Evolutionary conservation across 257 asterid genomes (phyloP).

Genomic region (Nicotiana benthamiana): DNA sequence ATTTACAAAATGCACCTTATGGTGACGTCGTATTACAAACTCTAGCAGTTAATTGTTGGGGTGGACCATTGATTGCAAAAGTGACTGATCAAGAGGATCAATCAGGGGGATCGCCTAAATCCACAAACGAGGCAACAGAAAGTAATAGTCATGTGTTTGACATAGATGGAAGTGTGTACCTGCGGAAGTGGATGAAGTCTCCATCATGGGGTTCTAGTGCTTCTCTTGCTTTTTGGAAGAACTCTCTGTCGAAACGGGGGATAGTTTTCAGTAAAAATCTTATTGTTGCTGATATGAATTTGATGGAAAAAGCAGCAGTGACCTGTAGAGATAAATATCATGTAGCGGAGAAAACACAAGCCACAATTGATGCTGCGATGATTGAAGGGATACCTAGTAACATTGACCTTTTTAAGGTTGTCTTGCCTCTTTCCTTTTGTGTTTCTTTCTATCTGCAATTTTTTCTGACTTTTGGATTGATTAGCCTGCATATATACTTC

Average conservation of each 20-base stretch:
- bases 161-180: conserved; percentile 81
- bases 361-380: conserved; percentile 91
- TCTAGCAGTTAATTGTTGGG: conserved; percentile 88
- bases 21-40: conserved; percentile 81
- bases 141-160: conserved; percentile 48
- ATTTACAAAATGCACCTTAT: conserved; percentile 62
- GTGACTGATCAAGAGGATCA: conserved; percentile 19
- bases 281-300: conserved; percentile 57
- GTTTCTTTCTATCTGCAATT: neutral
- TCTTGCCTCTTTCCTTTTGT: neutral
- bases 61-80: conserved; percentile 57
- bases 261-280: conserved; percentile 69
- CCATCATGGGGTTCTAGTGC: conserved; percentile 67
- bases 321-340: conserved; percentile 58
- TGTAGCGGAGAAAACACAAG: conserved; percentile 88
- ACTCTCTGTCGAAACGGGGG: conserved; percentile 35
- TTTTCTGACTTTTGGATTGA: neutral
- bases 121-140: conserved; percentile 35
- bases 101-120: conserved; percentile 16
- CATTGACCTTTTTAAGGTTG: conserved; percentile 91
- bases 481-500: neutral
- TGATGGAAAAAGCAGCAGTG: conserved; percentile 72
- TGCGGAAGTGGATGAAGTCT: conserved; percentile 90
- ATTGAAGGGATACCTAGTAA: conserved; percentile 97
- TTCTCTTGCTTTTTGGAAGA: conserved; percentile 79